These are phyloP conservation scores for Umbelopsis isabellina DNA, from an alignment of 192 early-diverging fungal genomes.

Conservation along the genomic window DNA sequence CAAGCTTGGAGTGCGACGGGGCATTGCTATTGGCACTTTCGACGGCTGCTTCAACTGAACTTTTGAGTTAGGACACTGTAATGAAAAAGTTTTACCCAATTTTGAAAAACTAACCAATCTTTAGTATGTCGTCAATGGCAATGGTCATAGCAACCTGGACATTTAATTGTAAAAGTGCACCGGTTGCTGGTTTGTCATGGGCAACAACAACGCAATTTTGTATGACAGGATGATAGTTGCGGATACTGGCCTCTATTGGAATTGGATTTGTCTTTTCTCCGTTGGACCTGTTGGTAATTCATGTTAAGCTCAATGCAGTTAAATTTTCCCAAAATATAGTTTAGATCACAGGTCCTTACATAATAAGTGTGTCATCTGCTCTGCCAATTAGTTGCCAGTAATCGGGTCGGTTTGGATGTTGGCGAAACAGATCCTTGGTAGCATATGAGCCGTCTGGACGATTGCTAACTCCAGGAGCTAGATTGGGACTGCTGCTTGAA, in stretches of 20 bases:
- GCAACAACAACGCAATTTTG: conserved; percentile 29
- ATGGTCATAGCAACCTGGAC: not conserved
- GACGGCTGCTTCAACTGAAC: conserved; percentile 27
- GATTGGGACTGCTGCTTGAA: not conserved
- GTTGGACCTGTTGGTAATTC: conserved; percentile 19
- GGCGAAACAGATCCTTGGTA: conserved; percentile 31
- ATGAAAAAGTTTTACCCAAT: not conserved
- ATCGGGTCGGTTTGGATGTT: not conserved
- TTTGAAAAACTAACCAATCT: not conserved
- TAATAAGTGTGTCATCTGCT: conserved; percentile 26
- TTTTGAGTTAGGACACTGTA: not conserved
- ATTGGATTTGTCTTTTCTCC: conserved; percentile 45
- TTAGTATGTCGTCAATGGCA: not conserved
- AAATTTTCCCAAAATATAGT: too few relatives aligned
- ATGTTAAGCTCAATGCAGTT: not conserved
- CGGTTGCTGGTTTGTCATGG: conserved; percentile 15
- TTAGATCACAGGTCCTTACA: conserved; percentile 7
- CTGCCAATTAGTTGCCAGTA: conserved; percentile 31
- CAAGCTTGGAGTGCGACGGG: conserved; percentile 26
- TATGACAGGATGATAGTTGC: conserved; percentile 14
- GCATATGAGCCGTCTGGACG: conserved; percentile 30
- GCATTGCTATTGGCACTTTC: conserved; percentile 27
- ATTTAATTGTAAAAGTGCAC: conserved; percentile 14
- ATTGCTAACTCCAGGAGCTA: conserved; percentile 22
- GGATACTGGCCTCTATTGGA: conserved; percentile 29